Base-by-base conservation (phyloP, 495 filamentous ascomycete species). In the Coniosporium apollinis region DNA sequence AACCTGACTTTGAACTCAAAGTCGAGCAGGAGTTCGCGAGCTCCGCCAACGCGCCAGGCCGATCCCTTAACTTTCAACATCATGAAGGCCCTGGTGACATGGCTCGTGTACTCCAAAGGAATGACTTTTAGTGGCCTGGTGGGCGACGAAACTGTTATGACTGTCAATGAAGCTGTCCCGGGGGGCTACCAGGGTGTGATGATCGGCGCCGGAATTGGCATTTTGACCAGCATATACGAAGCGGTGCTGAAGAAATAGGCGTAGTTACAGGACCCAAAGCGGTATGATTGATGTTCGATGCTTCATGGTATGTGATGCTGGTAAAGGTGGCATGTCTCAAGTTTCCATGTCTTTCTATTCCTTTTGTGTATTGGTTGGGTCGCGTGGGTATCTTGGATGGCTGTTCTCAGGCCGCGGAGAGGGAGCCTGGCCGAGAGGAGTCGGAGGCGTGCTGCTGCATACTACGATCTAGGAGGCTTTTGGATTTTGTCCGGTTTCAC, bases 61-160 rank as follows among this genome's bases (percentile, higher is more conserved):
- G 89, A 97, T 51, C 86, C 86, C 15, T 58, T 94, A 41, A 77
- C 74, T 37, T 97, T 87, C 55, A 89, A 84, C 56, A 72, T 94
- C 34, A 72, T 70, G 46, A 92, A 91, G 64, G 85, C 76, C 0
- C 41, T 94, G 38, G 49, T 82, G 28, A 72, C 79, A 6, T 91
- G 79, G 51, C 58, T 83, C 3, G 74, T 92, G 6, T 93, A 86
- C 46, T 39, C 35, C 19, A 20, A 41, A 9, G 30, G 10, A 1
- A 3, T 36, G 7, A 18, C 7, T 14, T 76, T 81, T 44, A 67
- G 69, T 44, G 75, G 74, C 11, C 44, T 74, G 20, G 67, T 79
- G 34, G 64, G 66, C 42, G 51, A 61, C 4, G 60, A 60, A 11
- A 63, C 70, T 5, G 64, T 86, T 5, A 57, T 56, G 4, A 65